Evolutionary conservation across 371 early-diverging fungal genomes (phyloP), one percentile per base, ranked within the genome.

Genomic region (Mucor circinelloides): DNA sequence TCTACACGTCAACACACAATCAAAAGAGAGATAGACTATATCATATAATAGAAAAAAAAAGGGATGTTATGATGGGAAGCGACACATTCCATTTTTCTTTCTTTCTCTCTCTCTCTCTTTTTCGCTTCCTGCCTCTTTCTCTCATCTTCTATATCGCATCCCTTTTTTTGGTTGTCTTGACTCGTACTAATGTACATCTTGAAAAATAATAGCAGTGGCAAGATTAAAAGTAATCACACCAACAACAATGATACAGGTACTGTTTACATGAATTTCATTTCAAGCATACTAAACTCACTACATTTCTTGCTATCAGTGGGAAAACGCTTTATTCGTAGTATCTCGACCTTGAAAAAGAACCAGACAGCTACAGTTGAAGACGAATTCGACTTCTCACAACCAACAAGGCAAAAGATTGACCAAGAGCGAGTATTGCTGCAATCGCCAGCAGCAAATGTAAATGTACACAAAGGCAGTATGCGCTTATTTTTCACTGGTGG

Each of bases 271-370:
- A 27, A 23, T 52, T 52, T 27, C 27, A 52, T 27, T 52, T 52
- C 17, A 56, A 34, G 27, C 31, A 57, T 32, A 30, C 64, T 34
- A 36, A 63, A 36, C n/a, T 42, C 3, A 25, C 27, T 25, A 13
- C 23, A 27, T 52, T 27, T 52, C 6, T 13, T 52, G 6, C 0
- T 52, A 40, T n/a, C 32, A 64, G 71, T 67, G 10, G 61, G 68
- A 7, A 67, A 56, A 64, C 59, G 68, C 23, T 57, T 71, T 50
- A 44, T 71, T 58, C 60, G 64, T 30, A 71, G 67, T n/a, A 50
- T 71, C 8, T 68, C 68, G 17, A 52, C 68, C 2, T 31, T 71
- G 12, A 66, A 48, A 46, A 67, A 58, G 32, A 70, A 44, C n/a
- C 56, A 38, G 2, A n/a, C 44, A 42, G 13, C 44, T 32, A 25